Percentiles rank a stretch among this genome's conserved stretches.
These are phyloP conservation scores for Aspergillus persii DNA, from an alignment of 2,329 filamentous ascomycete genomes.

Conservation along the genomic window DNA sequence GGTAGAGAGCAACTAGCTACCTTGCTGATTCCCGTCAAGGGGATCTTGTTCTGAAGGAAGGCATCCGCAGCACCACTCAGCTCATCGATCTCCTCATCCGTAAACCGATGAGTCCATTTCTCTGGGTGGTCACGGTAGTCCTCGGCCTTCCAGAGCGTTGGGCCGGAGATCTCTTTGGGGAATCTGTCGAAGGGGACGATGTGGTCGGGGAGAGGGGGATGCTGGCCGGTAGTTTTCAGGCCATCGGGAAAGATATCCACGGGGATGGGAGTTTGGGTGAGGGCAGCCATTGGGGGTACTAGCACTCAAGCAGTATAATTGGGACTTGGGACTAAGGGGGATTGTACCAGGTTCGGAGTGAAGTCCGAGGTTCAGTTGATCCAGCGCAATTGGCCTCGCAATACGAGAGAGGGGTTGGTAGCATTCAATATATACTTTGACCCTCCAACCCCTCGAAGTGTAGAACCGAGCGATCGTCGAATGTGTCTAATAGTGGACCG, in stretches of 20 bases:
- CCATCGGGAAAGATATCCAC: conserved; percentile 61
- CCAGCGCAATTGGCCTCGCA: neutral
- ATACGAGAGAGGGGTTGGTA: neutral
- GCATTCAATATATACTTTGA: neutral
- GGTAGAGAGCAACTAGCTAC: conserved; percentile 26
- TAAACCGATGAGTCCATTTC: conserved; percentile 71
- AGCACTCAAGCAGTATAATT: too few species aligned
- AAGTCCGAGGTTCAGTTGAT: neutral
- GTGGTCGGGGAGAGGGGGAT: conserved; percentile 63
- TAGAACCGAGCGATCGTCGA: neutral
- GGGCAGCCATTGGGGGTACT: conserved; percentile 23
- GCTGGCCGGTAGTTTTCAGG: conserved; percentile 69
- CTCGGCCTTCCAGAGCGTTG: conserved; percentile 68
- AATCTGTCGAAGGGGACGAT: conserved; percentile 69
- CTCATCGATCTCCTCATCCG: conserved; percentile 64
- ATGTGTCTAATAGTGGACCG: conserved; percentile 24
- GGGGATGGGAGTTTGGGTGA: conserved; percentile 41
- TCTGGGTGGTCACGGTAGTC: conserved; percentile 64
- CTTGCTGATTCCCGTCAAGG: conserved; percentile 69
- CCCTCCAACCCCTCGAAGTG: neutral
- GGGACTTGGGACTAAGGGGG: too few species aligned
- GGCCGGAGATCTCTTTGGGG: conserved; percentile 67
- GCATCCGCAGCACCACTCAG: conserved; percentile 64
- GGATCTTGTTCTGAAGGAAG: conserved; percentile 64
- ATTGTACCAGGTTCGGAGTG: too few species aligned